Percentiles rank a stretch among this genome's conserved stretches.
phyloP scores from a whole-genome alignment of 2,329 filamentous ascomycete genomes.

The Botrytis cinerea region DNA sequence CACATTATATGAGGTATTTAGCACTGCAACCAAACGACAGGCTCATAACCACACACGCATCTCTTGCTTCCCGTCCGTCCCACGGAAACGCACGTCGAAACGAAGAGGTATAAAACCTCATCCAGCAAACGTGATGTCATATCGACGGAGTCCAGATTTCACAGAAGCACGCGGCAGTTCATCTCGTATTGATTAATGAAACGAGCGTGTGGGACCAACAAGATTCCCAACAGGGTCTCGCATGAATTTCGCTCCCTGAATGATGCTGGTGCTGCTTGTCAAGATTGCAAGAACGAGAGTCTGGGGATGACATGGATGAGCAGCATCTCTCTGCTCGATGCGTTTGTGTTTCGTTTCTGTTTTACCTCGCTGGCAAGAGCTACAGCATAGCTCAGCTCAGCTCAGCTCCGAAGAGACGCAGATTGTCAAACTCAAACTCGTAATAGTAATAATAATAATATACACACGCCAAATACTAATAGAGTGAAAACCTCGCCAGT shows the following conservation, averaged over 20 bases:
- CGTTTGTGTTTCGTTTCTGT: not conserved
- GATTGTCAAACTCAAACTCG: not conserved
- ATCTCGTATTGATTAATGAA: slow-evolving; percentile 8
- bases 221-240: slow-evolving; percentile 4
- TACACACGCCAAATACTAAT: not conserved
- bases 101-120: too few relatives aligned
- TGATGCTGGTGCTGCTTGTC: not conserved
- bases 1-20: not conserved
- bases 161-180: not conserved
- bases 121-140: slow-evolving; percentile 2
- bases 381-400: not conserved
- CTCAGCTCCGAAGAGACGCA: not conserved
- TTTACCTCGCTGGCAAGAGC: not conserved
- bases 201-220: not conserved
- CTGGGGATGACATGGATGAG: slow-evolving; percentile 14
- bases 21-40: not conserved
- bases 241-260: slow-evolving; percentile 1
- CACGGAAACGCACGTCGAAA: not conserved
- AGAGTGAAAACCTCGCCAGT: not conserved
- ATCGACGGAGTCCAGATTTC: not conserved
- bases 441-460: not conserved
- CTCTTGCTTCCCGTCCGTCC: not conserved
- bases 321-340: not conserved
- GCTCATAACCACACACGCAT: not conserved
- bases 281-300: not conserved